Base-by-base conservation (phyloP, 2,329 filamentous ascomycete genomes). In the Monilinia laxa region DNA sequence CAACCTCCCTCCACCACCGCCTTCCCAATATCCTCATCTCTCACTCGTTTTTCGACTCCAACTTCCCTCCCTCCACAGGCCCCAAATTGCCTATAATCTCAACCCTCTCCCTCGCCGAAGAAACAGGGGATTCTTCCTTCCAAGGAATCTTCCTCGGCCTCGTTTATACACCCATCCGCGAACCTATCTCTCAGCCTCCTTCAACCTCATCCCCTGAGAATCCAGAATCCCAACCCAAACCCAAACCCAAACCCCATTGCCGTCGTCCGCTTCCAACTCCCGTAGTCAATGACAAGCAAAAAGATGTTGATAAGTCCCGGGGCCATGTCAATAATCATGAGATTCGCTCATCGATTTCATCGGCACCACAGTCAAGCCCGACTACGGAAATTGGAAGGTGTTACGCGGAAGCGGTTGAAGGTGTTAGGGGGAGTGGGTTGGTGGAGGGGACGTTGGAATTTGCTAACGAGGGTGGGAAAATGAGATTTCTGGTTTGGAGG, bases 401-500 rank as follows among this genome's bases (percentile, higher is more conserved):
- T 69, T 56, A 67, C 14, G 51, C 64, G n/a, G 67, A 69, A 7
- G 72, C 72, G 4, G 67, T 71, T 18, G 55, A 62, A n/a, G 63
- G 57, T 6, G 67, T 74, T 4, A 67, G 68, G 66, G 62, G 45
- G 20, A 64, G n/a, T 47, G 68, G 64, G 28, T 49, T 67, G 51
- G 68, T 70, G 68, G 72, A 75, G 62, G 73, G 73, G 0, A 68
- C 67, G 20, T 57, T 73, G 60, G 69, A 70, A 16, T 55, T 71
- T 31, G 18, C 47, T 7, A 18, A 40, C 5, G 66, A 68, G 1
- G 67, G 63, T n/a, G 70, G 69, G 20, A 71, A 60, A 58, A 62
- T 71, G 9, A 69, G 68, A 23, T 74, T 73, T 66, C 68, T 75
- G 69, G 66, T 75, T 28, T 74, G 72, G 65, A 66, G 71, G 28